A percentile compares a stretch with the other conserved stretches of the same genome.
Evolutionary conservation across 371 early-diverging fungal genomes (phyloP).

Genomic region (Dinochytrium kinnereticum): DNA sequence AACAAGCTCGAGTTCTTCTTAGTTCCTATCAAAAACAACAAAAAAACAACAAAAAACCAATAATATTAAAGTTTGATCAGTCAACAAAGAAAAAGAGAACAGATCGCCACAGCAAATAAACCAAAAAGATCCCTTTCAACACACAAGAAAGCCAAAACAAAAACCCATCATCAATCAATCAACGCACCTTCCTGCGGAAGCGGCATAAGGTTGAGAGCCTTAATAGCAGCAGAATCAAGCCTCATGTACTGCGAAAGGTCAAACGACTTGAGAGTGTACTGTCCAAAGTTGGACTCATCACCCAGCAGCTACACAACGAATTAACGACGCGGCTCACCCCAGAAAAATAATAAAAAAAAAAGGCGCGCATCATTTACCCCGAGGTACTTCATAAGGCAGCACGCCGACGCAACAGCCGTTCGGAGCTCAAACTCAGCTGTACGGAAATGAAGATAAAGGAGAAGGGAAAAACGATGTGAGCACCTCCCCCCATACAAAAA

Average conservation of each 20-base stretch:
- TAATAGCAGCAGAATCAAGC: slow-evolving; percentile 88
- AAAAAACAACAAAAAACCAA: neutral
- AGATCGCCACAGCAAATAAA: too few species aligned
- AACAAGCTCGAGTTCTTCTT: slow-evolving; percentile 83
- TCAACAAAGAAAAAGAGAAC: too few species aligned
- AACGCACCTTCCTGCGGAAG: slow-evolving; percentile 75
- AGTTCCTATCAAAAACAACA: slow-evolving; percentile 49
- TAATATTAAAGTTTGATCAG: too few species aligned
- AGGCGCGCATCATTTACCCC: slow-evolving; percentile 49
- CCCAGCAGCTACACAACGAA: slow-evolving; percentile 68
- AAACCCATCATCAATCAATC: too few species aligned
- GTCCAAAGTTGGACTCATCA: slow-evolving; percentile 77
- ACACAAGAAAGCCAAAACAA: too few species aligned
- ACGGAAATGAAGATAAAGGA: neutral
- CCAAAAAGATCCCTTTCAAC: too few species aligned
- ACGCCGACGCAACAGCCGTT: slow-evolving; percentile 76
- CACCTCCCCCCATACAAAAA: too few species aligned
- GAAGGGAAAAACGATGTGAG: neutral
- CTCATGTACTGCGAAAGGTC: slow-evolving; percentile 91
- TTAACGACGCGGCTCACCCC: too few species aligned
- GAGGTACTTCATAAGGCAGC: slow-evolving; percentile 81
- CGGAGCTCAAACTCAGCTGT: slow-evolving; percentile 83
- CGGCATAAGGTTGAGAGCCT: slow-evolving; percentile 87
- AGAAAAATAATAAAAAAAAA: neutral
- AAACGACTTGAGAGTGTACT: slow-evolving; percentile 71